A percentile compares a stretch with the other conserved stretches of the same genome.
Conservation (phyloP, 129 eudicot genomes). For the Chrysanthemum makinoi region DNA sequence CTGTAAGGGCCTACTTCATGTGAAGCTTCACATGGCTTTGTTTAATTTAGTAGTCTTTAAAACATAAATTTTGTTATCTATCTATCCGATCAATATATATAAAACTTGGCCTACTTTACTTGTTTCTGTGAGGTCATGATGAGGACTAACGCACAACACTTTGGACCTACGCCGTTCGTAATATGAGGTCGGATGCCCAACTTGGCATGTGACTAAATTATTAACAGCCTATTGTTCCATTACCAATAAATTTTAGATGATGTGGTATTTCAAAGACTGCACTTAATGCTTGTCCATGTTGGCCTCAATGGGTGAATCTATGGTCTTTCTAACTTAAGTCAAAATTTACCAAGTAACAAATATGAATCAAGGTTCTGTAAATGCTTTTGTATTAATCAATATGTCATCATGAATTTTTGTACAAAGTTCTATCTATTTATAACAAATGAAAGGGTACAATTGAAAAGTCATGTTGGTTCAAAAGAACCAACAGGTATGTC, state of each 20-base stretch:
- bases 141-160: not conserved
- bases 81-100: no score
- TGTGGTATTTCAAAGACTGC: not conserved
- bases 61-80: no score
- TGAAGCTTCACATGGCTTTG: constrained; percentile 34
- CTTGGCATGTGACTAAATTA: not conserved
- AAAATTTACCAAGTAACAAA: no score
- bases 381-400: no score
- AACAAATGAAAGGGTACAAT: no score
- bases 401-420: no score
- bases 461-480: no score
- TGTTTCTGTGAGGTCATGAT: constrained; percentile 24
- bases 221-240: not conserved
- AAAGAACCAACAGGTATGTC: no score
- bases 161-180: not conserved
- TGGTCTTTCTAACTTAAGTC: no score
- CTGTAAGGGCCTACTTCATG: constrained; percentile 28
- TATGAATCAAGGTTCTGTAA: no score
- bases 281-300: not conserved
- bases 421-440: no score
- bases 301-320: no score
- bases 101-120: constrained; percentile 26
- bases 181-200: not conserved
- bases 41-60: not conserved
- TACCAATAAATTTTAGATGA: not conserved